Conservation (phyloP, 306 rosid genomes). For the Begonia fuchsioides region DNA sequence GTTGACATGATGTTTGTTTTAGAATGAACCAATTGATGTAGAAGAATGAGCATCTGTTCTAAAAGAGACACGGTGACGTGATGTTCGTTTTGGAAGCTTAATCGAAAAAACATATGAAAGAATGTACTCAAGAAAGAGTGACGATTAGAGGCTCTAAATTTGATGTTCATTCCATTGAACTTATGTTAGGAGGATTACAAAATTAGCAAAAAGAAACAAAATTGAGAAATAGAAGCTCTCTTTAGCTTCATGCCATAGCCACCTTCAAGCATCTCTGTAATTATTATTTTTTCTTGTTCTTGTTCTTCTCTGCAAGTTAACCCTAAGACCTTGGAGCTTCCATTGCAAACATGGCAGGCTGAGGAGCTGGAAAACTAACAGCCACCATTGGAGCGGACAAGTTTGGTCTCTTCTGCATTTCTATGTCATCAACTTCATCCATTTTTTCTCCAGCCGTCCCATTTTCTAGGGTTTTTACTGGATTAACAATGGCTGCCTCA, state of each 20-base stretch:
- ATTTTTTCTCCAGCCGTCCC: conserved; percentile 18
- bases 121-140: no score
- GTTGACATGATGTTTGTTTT: no score
- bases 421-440: conserved; percentile 29
- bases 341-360: conserved; percentile 8
- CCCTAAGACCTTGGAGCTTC: conserved; percentile 18
- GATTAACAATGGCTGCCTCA: conserved; percentile 13
- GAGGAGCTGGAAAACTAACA: conserved; percentile 14
- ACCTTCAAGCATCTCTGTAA: not conserved
- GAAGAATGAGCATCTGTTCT: no score
- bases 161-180: no score
- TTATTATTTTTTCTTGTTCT: conserved; percentile 3
- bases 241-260: conserved; percentile 3
- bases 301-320: not conserved
- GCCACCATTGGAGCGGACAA: conserved; percentile 7
- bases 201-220: not conserved
- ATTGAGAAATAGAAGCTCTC: not conserved
- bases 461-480: conserved; percentile 18
- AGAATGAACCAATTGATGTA: no score
- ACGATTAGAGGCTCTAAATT: no score
- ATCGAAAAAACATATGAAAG: no score
- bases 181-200: not conserved
- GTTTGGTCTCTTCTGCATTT: conserved; percentile 30
- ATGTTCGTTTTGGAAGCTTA: no score
- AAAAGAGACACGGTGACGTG: no score